phyloP scores from a whole-genome alignment of 2,329 filamentous ascomycete genomes.

The Colletotrichum sp. region DNA sequence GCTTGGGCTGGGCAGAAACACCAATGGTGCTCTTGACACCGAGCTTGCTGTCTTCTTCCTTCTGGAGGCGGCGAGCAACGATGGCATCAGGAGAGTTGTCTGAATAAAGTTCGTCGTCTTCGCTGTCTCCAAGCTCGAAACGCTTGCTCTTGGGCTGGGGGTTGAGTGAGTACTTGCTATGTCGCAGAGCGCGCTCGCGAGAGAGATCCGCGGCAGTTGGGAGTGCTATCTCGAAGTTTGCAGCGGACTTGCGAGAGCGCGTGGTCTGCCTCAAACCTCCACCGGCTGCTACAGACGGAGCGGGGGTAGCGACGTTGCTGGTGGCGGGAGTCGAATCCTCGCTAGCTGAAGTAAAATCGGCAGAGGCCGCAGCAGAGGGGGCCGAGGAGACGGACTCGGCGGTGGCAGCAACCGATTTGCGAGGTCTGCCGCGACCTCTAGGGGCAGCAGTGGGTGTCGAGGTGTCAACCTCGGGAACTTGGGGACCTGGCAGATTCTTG shows the following conservation, averaged over 20 bases:
- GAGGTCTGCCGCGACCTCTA: constrained; percentile 32
- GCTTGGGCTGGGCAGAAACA: constrained; percentile 27
- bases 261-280: constrained; percentile 14
- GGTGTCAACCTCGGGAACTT: neutral
- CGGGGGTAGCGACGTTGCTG: constrained; percentile 45
- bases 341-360: constrained; percentile 36
- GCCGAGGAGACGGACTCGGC: constrained; percentile 38
- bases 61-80: constrained; percentile 38
- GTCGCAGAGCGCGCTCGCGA: constrained; percentile 49
- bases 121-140: constrained; percentile 45
- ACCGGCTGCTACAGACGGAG: constrained; percentile 28
- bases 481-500: constrained; percentile 5
- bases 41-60: constrained; percentile 33
- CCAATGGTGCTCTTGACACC: neutral
- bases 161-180: constrained; percentile 55
- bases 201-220: constrained; percentile 37
- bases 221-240: constrained; percentile 40
- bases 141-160: constrained; percentile 46
- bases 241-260: constrained; percentile 23
- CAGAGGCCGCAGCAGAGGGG: constrained; percentile 40
- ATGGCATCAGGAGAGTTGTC: constrained; percentile 28
- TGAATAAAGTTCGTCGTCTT: constrained; percentile 40
- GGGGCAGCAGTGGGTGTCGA: constrained; percentile 22
- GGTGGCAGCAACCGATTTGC: constrained; percentile 27
- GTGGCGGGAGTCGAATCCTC: constrained; percentile 49